phyloP scores from a whole-genome alignment of 306 rosid species.

The Prunus armeniaca region DNA sequence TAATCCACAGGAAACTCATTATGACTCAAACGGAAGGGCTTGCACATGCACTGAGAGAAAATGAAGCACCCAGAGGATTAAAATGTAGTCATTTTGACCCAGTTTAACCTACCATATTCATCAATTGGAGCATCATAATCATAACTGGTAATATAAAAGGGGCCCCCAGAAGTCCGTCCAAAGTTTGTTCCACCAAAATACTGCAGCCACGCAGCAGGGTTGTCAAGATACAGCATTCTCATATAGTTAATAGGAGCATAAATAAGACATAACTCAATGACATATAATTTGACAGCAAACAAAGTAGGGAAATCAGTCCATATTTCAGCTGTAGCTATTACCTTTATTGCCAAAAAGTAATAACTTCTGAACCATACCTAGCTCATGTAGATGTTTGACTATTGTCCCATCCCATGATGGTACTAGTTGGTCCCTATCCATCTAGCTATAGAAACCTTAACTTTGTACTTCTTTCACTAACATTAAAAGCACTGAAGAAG shows the following conservation, averaged over 20 bases:
- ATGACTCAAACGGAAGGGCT: not conserved
- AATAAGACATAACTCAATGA: conserved; percentile 16
- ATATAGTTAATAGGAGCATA: conserved; percentile 10
- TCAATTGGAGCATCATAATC: conserved; percentile 98
- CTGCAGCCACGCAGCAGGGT: conserved; percentile 48
- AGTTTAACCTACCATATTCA: conserved; percentile 73
- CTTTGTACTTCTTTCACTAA: not conserved
- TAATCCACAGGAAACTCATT: not conserved
- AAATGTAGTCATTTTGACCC: conserved; percentile 7
- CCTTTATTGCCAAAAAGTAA: not conserved
- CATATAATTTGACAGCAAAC: conserved; percentile 1
- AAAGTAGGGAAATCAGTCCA: not conserved
- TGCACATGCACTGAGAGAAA: not conserved
- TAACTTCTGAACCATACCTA: not conserved
- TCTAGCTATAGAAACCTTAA: not conserved
- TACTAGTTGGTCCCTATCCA: not conserved
- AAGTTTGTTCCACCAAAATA: conserved; percentile 97
- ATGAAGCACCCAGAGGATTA: conserved; percentile 2
- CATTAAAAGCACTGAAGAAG: not conserved
- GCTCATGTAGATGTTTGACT: not conserved
- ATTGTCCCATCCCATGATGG: not conserved
- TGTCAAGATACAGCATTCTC: conserved; percentile 30
- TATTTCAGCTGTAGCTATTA: not conserved
- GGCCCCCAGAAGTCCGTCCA: conserved; percentile 96
- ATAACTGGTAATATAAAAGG: conserved; percentile 89